Evolutionary conservation across 257 asterid species (phyloP).

Genomic region (Plantago ovata): DNA sequence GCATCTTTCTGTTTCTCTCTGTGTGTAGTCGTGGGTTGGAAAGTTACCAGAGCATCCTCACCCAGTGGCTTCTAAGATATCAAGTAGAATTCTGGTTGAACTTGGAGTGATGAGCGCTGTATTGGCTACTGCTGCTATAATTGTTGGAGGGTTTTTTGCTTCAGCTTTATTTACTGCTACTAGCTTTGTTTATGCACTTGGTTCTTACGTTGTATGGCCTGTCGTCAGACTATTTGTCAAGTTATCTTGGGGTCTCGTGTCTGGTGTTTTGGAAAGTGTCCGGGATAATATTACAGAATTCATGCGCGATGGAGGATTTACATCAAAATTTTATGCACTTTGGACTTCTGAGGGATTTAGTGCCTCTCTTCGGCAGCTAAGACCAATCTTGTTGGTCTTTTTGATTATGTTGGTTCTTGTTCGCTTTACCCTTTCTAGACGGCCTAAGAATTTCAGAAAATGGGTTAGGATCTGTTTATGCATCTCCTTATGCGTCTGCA

Average conservation of each 20-base stretch:
- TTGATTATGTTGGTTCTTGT: constrained; percentile 79
- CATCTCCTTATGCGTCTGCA: constrained; percentile 15
- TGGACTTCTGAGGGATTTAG: constrained; percentile 77
- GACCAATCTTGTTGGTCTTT: constrained; percentile 70
- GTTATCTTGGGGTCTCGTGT: constrained; percentile 53
- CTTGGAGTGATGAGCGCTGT: constrained; percentile 78
- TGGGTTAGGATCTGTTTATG: constrained; percentile 62
- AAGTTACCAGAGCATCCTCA: constrained; percentile 79
- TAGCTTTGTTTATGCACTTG: constrained; percentile 52
- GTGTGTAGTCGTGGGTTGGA: constrained; percentile 71
- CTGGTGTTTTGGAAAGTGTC: constrained; percentile 51
- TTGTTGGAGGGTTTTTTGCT: constrained; percentile 86
- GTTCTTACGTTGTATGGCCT: constrained; percentile 79
- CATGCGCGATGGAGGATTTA: constrained; percentile 63
- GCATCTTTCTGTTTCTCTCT: constrained; percentile 14
- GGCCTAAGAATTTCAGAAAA: constrained; percentile 90
- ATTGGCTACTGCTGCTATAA: constrained; percentile 76
- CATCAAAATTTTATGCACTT: constrained; percentile 56
- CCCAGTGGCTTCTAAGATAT: constrained; percentile 83
- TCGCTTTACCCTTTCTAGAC: constrained; percentile 92
- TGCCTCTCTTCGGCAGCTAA: constrained; percentile 67
- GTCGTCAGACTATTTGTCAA: constrained; percentile 71
- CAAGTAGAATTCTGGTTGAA: constrained; percentile 90
- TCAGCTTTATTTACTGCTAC: constrained; percentile 86
- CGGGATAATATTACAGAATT: constrained; percentile 68